Base-by-base conservation (phyloP, 2,329 filamentous ascomycete species). In the Pseudopyricularia javanii region DNA sequence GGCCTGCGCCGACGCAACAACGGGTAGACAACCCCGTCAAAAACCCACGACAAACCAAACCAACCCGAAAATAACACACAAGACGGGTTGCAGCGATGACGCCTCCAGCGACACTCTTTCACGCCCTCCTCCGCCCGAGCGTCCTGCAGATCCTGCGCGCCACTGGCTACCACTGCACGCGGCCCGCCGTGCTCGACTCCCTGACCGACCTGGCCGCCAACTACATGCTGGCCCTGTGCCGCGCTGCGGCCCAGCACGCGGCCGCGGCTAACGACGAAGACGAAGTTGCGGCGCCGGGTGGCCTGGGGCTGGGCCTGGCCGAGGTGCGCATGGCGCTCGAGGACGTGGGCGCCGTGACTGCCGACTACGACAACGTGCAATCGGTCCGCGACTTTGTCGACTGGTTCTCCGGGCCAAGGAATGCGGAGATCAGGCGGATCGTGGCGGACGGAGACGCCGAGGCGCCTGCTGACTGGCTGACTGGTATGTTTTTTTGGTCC, bases 71-170 rank as follows among this genome's bases (percentile, higher is more conserved):
- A n/a, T n/a, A n/a, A n/a, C n/a, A n/a, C n/a, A n/a, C n/a, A n/a
- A n/a, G 26, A 28, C 17, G 26, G 22, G 26, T 28, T 9, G 17
- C 47, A 26, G 66, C 54, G 47, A 78, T 76, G 74, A 69, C 68
- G 56, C 69, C 62, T 32, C 72, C 71, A 3, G 67, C 70, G 9
- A 66, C 73, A n/a, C 67, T 78, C 54, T 78, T 74, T 70, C 85
- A 88, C 68, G 85, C 87, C 56, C 83, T 95, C 57, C 77, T 97
- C 54, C 88, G 90, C 43, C 91, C 91, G 2, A 84, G 85, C 49
- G 81, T 96, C 56, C 81, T 97, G 54, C 90, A 96, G 69, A 91
- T 95, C 62, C 82, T 97, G 51, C 89, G 91, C 63, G 88, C 91
- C 30, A 85, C 89, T 24, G 91, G 91, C 64, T 97, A 94, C 71